Evolutionary conservation across 2,329 filamentous ascomycete species (phyloP).

Genomic region (Claviceps paspali): DNA sequence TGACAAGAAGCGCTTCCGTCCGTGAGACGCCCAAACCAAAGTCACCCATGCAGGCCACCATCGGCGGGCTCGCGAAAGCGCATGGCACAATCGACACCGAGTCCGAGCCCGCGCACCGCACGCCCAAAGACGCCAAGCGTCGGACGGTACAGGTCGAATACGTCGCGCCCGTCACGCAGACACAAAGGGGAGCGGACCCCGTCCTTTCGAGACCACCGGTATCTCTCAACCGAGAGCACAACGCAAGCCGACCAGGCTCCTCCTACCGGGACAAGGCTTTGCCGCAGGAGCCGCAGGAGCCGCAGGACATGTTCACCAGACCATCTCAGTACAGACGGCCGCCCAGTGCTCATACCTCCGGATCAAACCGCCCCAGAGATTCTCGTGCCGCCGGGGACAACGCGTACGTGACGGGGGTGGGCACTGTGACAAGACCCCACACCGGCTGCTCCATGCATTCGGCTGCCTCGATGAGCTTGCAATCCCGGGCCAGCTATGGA

Average conservation of each 20-base stretch:
- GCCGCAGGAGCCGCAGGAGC: conserved; percentile 30
- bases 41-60: conserved; percentile 27
- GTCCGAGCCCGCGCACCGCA: conserved; percentile 38
- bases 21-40: conserved; percentile 68
- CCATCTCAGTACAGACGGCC: conserved; percentile 25
- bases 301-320: conserved; percentile 30
- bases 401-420: conserved; percentile 25
- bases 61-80: conserved; percentile 55
- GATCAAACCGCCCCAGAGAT: conserved; percentile 15
- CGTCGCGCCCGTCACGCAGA: conserved; percentile 79
- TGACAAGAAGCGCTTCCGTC: conserved; percentile 83
- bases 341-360: conserved; percentile 28
- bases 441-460: conserved; percentile 73
- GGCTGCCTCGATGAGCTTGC: conserved; percentile 46
- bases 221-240: conserved; percentile 27
- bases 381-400: conserved; percentile 24
- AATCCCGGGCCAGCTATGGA: conserved; percentile 56
- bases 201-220: conserved; percentile 13
- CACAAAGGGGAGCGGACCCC: conserved; percentile 46
- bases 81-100: conserved; percentile 60
- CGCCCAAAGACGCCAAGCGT: conserved; percentile 76
- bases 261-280: conserved; percentile 40
- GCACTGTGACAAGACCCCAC: conserved; percentile 46
- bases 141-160: conserved; percentile 97
- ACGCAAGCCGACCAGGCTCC: conserved; percentile 13